phyloP scores from a whole-genome alignment of 2,329 filamentous ascomycete species.

The Fusarium sp. region DNA sequence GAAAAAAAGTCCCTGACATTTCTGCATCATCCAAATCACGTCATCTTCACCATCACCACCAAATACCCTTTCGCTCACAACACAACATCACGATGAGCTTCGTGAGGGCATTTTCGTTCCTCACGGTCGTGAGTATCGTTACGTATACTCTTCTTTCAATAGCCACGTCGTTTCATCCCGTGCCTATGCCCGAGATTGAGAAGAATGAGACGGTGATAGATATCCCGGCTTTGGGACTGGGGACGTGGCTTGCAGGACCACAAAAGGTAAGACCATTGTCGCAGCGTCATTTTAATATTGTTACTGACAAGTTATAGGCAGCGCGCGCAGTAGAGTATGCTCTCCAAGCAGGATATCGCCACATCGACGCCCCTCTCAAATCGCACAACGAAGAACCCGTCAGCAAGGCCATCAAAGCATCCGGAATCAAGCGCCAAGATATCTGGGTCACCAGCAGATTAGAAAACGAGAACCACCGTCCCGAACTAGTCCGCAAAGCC shows the following conservation, averaged over 20 bases:
- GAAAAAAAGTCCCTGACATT: constrained; percentile 12
- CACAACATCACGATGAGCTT: constrained; percentile 11
- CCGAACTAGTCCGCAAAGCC: constrained; percentile 46
- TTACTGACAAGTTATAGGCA: constrained; percentile 17
- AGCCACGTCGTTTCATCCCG: constrained; percentile 15
- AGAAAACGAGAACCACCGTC: constrained; percentile 51
- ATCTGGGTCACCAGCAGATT: constrained; percentile 51
- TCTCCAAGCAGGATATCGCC: constrained; percentile 64
- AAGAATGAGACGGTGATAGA: constrained; percentile 7
- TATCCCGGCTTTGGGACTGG: constrained; percentile 50
- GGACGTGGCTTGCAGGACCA: constrained; percentile 50
- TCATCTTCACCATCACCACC: not conserved
- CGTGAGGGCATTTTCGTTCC: constrained; percentile 26
- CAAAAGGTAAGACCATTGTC: constrained; percentile 17
- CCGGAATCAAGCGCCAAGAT: constrained; percentile 45
- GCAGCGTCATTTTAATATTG: no score
- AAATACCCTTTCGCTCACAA: not conserved
- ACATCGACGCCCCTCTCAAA: constrained; percentile 68
- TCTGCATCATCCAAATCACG: constrained; percentile 10
- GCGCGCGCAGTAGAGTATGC: constrained; percentile 65
- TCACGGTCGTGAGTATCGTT: constrained; percentile 18
- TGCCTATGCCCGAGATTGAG: not conserved
- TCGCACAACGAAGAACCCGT: constrained; percentile 71
- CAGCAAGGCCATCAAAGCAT: constrained; percentile 57
- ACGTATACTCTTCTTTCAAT: constrained; percentile 23